These are phyloP conservation scores for Noccaea bulbosa DNA, from an alignment of 345 rosid species.

Conservation along the genomic window DNA sequence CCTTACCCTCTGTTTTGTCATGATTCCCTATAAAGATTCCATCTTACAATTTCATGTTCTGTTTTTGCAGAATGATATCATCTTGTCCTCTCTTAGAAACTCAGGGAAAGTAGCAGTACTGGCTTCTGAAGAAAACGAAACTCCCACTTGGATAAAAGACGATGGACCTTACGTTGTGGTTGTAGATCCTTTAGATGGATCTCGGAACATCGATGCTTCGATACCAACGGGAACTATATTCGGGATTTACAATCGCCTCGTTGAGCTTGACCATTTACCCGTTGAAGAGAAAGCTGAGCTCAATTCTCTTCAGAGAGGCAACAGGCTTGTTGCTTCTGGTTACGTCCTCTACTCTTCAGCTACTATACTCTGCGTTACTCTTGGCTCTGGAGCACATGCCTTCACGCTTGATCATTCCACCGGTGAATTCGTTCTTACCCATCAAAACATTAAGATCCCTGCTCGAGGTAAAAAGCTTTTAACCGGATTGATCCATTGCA, in stretches of 20 bases:
- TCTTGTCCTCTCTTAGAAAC: constrained; percentile 69
- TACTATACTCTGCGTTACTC: constrained; percentile 74
- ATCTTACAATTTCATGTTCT: constrained; percentile 6
- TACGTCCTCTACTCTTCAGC: constrained; percentile 93
- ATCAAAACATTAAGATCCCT: constrained; percentile 76
- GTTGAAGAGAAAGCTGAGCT: constrained; percentile 66
- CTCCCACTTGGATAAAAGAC: constrained; percentile 71
- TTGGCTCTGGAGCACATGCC: constrained; percentile 95
- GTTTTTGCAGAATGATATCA: constrained; percentile 71
- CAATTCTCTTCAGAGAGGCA: constrained; percentile 84
- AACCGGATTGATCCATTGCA: constrained; percentile 10
- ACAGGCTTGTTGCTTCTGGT: constrained; percentile 77
- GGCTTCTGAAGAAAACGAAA: constrained; percentile 95
- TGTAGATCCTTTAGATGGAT: constrained; percentile 93
- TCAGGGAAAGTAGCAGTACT: constrained; percentile 89
- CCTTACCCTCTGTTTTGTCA: not conserved
- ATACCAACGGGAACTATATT: constrained; percentile 93
- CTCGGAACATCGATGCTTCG: constrained; percentile 88
- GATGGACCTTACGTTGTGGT: constrained; percentile 81
- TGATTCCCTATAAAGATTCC: constrained; percentile 22
- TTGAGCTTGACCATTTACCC: constrained; percentile 79
- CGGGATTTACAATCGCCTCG: constrained; percentile 70
- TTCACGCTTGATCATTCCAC: constrained; percentile 85
- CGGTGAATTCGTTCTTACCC: constrained; percentile 87
- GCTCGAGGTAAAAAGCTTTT: constrained; percentile 58